Conservation (phyloP, 495 filamentous ascomycete genomes). For the Aspergillus ellipticus region DNA sequence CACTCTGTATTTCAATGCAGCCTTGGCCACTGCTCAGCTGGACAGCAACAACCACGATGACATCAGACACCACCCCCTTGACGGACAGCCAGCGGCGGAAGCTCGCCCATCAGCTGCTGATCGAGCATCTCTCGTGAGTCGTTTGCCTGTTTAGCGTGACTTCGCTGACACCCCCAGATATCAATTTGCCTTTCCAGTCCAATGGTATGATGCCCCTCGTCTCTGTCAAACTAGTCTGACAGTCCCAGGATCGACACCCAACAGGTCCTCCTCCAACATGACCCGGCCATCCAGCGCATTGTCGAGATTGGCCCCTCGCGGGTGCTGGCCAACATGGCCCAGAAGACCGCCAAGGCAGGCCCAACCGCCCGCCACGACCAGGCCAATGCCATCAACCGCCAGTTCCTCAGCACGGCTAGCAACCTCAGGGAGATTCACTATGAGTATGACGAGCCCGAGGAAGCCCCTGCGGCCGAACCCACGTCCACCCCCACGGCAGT, state of each 20-base stretch:
- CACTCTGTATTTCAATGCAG: no score
- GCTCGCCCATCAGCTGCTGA: background rate
- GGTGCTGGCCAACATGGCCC: conserved; percentile 93
- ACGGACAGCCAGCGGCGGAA: background rate
- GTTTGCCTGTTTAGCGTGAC: background rate
- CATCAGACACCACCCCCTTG: background rate
- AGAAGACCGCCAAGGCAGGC: conserved; percentile 73
- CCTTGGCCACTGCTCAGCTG: no score
- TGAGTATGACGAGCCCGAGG: background rate
- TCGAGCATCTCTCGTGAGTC: background rate
- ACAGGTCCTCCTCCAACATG: conserved; percentile 92
- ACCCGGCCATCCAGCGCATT: conserved; percentile 79
- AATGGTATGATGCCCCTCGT: conserved; percentile 51
- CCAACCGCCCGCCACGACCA: conserved; percentile 91
- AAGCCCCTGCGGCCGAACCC: background rate
- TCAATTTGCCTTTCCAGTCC: conserved; percentile 93
- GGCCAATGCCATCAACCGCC: conserved; percentile 95
- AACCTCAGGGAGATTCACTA: background rate
- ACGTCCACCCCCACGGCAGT: no score
- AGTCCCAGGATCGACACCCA: conserved; percentile 74
- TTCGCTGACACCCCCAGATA: conserved; percentile 25
- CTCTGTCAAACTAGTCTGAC: background rate
- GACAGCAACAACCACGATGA: background rate
- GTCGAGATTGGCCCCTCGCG: conserved; percentile 95
- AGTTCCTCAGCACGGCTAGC: conserved; percentile 39